Evolutionary conservation across 495 filamentous ascomycete species (phyloP).

Genomic region (Hyaloscypha variabilis): DNA sequence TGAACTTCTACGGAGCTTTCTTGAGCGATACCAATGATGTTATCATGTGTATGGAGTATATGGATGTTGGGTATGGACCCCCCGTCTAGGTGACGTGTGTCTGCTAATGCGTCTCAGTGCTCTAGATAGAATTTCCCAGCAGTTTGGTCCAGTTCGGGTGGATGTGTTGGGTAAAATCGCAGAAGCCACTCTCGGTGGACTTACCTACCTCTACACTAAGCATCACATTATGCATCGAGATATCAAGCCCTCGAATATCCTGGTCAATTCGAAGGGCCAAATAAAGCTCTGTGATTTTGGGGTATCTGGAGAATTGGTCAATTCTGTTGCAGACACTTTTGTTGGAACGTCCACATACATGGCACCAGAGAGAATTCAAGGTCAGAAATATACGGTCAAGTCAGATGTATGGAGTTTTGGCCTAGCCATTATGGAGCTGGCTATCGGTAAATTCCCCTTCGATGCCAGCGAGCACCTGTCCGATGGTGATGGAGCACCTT

Average conservation of each 20-base stretch:
- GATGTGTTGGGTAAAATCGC: constrained; percentile 99
- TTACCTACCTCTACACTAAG: constrained; percentile 90
- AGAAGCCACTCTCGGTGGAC: constrained; percentile 90
- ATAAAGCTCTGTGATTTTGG: constrained; percentile 99
- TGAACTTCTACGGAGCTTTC: constrained; percentile 96
- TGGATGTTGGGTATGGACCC: constrained; percentile 89
- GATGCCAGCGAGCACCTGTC: constrained; percentile 69
- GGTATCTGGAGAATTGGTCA: constrained; percentile 93
- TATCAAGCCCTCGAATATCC: constrained; percentile 96
- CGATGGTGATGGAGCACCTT: constrained; percentile 73
- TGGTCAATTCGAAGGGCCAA: constrained; percentile 88
- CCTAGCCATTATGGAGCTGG: constrained; percentile 93
- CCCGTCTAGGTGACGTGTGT: neutral
- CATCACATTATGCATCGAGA: constrained; percentile 99
- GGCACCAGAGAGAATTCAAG: constrained; percentile 97
- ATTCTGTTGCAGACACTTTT: constrained; percentile 96
- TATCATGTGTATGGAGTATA: constrained; percentile 99
- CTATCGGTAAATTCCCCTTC: constrained; percentile 96
- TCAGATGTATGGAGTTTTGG: constrained; percentile 99
- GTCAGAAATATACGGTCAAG: constrained; percentile 95
- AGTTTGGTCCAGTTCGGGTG: constrained; percentile 94
- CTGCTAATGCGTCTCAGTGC: constrained; percentile 63
- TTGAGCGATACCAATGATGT: constrained; percentile 95
- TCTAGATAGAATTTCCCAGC: constrained; percentile 90
- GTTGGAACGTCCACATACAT: constrained; percentile 99